Evolutionary conservation across 257 asterid genomes (phyloP).

Genomic region (Lavandula angustifolia): DNA sequence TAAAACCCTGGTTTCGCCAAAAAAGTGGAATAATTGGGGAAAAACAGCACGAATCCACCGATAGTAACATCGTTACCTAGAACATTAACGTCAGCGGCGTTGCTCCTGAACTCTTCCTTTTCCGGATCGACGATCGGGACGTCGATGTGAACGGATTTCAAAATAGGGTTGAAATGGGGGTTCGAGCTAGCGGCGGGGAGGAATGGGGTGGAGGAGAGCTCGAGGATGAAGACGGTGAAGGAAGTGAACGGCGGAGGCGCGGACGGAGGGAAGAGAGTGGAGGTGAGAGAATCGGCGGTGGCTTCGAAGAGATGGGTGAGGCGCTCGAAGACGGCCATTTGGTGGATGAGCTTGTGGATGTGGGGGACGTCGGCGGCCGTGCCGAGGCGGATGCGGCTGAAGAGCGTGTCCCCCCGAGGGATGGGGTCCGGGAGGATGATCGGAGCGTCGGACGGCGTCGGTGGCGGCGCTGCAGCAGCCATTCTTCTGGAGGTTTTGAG

Average conservation of each 20-base stretch:
- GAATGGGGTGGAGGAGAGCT: slow-evolving; percentile 47
- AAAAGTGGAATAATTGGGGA: slow-evolving; percentile 80
- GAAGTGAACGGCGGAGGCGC: slow-evolving; percentile 60
- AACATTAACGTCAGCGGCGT: slow-evolving; percentile 14
- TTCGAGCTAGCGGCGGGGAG: slow-evolving; percentile 21
- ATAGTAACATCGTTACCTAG: slow-evolving; percentile 32
- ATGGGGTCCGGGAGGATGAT: slow-evolving; percentile 34
- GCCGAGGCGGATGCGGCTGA: slow-evolving; percentile 57
- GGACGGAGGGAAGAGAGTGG: slow-evolving; percentile 56
- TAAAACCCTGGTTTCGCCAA: slow-evolving; percentile 86
- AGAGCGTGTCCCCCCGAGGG: slow-evolving; percentile 43
- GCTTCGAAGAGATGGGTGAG: slow-evolving; percentile 55
- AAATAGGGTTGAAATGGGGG: slow-evolving; percentile 44
- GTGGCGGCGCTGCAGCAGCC: slow-evolving; percentile 54
- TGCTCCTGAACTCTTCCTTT: slow-evolving; percentile 47
- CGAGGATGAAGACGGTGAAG: slow-evolving; percentile 55
- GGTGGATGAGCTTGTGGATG: slow-evolving; percentile 70
- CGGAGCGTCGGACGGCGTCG: slow-evolving; percentile 42
- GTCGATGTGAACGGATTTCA: slow-evolving; percentile 49
- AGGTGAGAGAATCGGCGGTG: slow-evolving; percentile 47
- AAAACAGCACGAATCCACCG: slow-evolving; percentile 75
- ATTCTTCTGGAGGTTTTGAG: slow-evolving; percentile 29
- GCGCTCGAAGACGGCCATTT: slow-evolving; percentile 60
- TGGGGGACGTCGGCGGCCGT: slow-evolving; percentile 53
- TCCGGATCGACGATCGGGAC: slow-evolving; percentile 70